Conservation (phyloP, 2,329 filamentous ascomycete genomes). For the Cordyceps cateniannulata region DNA sequence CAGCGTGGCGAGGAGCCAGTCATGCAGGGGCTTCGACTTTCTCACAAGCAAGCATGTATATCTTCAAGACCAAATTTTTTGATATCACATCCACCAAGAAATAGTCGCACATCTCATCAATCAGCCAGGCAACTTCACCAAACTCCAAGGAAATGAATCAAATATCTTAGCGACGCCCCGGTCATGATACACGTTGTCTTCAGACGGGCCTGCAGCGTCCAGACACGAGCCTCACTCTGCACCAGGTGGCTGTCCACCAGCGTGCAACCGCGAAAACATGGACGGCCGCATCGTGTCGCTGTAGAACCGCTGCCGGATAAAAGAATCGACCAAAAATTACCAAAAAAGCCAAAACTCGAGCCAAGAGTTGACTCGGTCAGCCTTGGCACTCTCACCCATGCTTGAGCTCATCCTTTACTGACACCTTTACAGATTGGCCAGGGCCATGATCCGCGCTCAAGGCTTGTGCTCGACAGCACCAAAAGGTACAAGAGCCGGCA, state of each 20-base stretch:
- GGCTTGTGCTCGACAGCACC: conserved; percentile 21
- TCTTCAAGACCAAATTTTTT: not conserved
- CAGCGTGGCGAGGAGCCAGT: not conserved
- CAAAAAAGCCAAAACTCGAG: not conserved
- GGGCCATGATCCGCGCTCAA: conserved; percentile 29
- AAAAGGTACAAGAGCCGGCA: conserved; percentile 23
- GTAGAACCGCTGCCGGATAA: not conserved
- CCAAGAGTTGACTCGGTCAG: conserved; percentile 21
- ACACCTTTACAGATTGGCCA: conserved; percentile 22
- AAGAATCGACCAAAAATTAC: not conserved
- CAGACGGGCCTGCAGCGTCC: conserved; percentile 2
- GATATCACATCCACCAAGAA: not conserved
- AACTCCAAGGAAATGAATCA: not conserved
- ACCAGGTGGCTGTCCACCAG: not conserved
- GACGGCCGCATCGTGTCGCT: not conserved
- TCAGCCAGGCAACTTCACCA: not conserved
- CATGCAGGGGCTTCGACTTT: not conserved
- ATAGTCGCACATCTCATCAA: not conserved
- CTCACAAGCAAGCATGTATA: too few relatives aligned
- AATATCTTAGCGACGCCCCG: not conserved
- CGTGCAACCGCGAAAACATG: not conserved
- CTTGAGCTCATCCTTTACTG: not conserved
- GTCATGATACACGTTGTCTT: conserved; percentile 7
- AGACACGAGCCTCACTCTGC: not conserved
- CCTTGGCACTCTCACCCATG: not conserved